phyloP scores from a whole-genome alignment of 2,329 filamentous ascomycete species.

The Calonectria leucothoes region DNA sequence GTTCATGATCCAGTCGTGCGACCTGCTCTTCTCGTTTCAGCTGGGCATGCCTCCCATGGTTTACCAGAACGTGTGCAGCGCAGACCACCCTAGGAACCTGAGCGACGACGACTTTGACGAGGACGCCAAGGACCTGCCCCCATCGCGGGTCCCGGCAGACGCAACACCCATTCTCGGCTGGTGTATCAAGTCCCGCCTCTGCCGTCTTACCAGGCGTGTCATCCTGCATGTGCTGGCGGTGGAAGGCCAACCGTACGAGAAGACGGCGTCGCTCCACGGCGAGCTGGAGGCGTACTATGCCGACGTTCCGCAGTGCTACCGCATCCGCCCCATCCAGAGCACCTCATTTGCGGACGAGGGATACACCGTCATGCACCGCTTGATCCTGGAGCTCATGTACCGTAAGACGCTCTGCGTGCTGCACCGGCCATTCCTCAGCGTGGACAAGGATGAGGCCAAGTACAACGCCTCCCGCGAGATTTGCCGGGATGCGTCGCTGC shows the following conservation, averaged over 20 bases:
- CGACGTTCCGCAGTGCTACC: slow-evolving; percentile 53
- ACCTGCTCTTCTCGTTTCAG: slow-evolving; percentile 62
- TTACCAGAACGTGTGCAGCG: slow-evolving; percentile 59
- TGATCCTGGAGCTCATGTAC: slow-evolving; percentile 61
- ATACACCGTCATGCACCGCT: slow-evolving; percentile 59
- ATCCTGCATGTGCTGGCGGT: slow-evolving; percentile 55
- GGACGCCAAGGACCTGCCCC: slow-evolving; percentile 52
- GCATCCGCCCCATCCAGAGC: slow-evolving; percentile 54
- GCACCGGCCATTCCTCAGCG: slow-evolving; percentile 59
- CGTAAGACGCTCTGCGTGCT: slow-evolving; percentile 62
- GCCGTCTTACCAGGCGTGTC: slow-evolving; percentile 56
- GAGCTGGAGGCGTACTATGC: slow-evolving; percentile 52
- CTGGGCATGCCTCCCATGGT: slow-evolving; percentile 65
- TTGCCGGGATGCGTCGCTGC: slow-evolving; percentile 56
- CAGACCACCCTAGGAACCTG: slow-evolving; percentile 58
- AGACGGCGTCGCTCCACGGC: slow-evolving; percentile 50
- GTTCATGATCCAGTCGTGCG: slow-evolving; percentile 60
- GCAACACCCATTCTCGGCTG: slow-evolving; percentile 57
- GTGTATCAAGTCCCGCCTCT: slow-evolving; percentile 56
- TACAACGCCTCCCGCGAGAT: slow-evolving; percentile 54
- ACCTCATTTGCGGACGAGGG: slow-evolving; percentile 57
- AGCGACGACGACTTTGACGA: slow-evolving; percentile 65
- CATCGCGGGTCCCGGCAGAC: slow-evolving; percentile 55
- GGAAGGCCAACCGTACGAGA: slow-evolving; percentile 49
- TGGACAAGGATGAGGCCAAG: slow-evolving; percentile 50